Evolutionary conservation across 768 basidiomycete genomes (phyloP), one percentile per base, ranked within the genome.

Genomic region (Lepiota venenata): DNA sequence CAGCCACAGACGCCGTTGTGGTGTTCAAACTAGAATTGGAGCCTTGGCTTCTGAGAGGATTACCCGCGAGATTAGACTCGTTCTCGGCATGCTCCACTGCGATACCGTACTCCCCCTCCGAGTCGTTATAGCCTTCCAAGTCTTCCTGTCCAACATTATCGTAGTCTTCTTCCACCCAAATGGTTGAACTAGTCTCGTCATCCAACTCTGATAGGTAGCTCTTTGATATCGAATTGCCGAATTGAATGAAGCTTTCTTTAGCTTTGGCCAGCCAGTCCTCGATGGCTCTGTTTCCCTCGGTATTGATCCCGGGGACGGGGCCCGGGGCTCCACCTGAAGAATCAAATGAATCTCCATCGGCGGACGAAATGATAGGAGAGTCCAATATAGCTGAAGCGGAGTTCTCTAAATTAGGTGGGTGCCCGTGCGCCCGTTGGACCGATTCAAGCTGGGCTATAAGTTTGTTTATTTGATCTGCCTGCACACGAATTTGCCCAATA

Each of bases 211-310:
- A 73, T 21, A 81, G 67, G 49, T 74, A 79, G 58, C 69, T 75
- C 64, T 75, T 76, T 16, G 82, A 79, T 63, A 80, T 74, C 29
- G 76, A 27, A 80, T 83, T 56, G 82, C 78, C 35, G 78, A 84
- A 55, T 90, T 83, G 63, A 82, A 81, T 14, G 77, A 80, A 74
- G 36, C 81, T 84, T 55, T 83, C 80, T 47, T 83, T 79, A 0
- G 89, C 89, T 64, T 84, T 86, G 6, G 83, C 75, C 52, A 92
- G 84, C 90, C 90, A 92, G 56, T 87, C 82, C 58, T 83, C 79
- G 42, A 90, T 80, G 48, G 81, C 85, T 54, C 84, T 80, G 21
- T 73, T 71, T 41, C 63, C 68, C 21, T 66, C 61, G 35, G 56
- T 36, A 8, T 8, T 32, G 48, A 39, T 49, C 16, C 10, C 55